Evolutionary conservation across 306 rosid species (phyloP).

Genomic region (Medicago ruthenica): DNA sequence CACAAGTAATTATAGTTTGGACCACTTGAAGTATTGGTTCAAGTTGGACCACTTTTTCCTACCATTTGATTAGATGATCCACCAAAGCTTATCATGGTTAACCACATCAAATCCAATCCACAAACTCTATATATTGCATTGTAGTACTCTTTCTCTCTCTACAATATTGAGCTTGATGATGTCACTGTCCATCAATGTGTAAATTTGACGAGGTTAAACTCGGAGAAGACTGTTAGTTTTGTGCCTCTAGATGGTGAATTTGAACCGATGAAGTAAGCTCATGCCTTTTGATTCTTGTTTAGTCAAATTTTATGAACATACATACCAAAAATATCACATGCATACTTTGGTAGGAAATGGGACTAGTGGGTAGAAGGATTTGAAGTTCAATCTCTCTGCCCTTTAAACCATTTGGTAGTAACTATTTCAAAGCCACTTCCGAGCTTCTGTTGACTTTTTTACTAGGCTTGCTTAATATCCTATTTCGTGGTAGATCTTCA

Average conservation of each 20-base stretch:
- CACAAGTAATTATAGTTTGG: too few species aligned
- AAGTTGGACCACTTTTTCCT: too few species aligned
- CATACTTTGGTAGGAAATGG: conserved; percentile 19
- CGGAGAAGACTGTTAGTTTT: conserved; percentile 95
- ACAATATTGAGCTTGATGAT: conserved; percentile 92
- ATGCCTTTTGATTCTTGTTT: conserved; percentile 4
- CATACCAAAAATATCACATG: conserved; percentile 10
- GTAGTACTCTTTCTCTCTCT: too few species aligned
- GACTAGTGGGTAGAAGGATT: conserved; percentile 2
- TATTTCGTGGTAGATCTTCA: conserved; percentile 29
- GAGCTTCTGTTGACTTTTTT: conserved; percentile 18
- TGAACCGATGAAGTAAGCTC: conserved; percentile 91
- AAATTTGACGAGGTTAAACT: conserved; percentile 92
- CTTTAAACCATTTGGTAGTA: not conserved
- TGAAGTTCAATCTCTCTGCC: conserved; percentile 3
- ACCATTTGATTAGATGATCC: too few species aligned
- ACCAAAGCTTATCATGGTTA: too few species aligned
- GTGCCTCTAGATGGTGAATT: conserved; percentile 98
- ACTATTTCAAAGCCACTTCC: conserved; percentile 20
- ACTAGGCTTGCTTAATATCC: not conserved
- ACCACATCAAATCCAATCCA: too few species aligned
- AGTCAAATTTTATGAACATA: conserved; percentile 20
- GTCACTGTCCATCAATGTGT: conserved; percentile 97
- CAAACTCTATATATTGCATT: too few species aligned
- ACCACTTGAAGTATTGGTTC: too few species aligned